Percentiles rank a stretch among this genome's conserved stretches.
Conservation (phyloP, 305 asterid species). For the Fraxinus sp. region DNA sequence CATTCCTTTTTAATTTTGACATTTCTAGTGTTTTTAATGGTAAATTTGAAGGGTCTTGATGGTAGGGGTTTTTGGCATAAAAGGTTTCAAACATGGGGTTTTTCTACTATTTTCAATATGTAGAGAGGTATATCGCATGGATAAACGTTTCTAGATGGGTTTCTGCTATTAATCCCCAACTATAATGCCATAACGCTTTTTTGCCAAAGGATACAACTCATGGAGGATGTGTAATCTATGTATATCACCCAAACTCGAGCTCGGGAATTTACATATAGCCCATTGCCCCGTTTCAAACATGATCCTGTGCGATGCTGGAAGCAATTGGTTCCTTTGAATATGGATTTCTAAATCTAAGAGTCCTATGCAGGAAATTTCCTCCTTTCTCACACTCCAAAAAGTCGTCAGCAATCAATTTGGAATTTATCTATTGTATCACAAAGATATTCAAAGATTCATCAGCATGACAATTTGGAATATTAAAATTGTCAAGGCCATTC, state of each 20-base stretch:
- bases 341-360: background rate
- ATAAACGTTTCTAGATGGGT: too few relatives aligned
- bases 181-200: too few relatives aligned
- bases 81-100: too few relatives aligned
- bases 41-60: too few relatives aligned
- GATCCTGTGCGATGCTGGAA: background rate
- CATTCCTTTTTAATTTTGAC: too few relatives aligned
- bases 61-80: too few relatives aligned
- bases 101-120: too few relatives aligned
- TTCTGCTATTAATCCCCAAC: too few relatives aligned
- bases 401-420: background rate
- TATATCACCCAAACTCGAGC: background rate
- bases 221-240: background rate
- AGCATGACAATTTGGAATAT: conserved; percentile 23
- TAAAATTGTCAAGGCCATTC: background rate
- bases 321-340: background rate
- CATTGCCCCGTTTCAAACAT: background rate
- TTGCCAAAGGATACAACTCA: too few relatives aligned
- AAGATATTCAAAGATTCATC: background rate
- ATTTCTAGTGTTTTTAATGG: too few relatives aligned
- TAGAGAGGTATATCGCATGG: too few relatives aligned
- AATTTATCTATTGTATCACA: conserved; percentile 10
- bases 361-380: background rate
- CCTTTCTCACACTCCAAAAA: background rate
- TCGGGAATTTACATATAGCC: background rate